phyloP scores from a whole-genome alignment of 306 rosid genomes.

The Rosa rugosa region DNA sequence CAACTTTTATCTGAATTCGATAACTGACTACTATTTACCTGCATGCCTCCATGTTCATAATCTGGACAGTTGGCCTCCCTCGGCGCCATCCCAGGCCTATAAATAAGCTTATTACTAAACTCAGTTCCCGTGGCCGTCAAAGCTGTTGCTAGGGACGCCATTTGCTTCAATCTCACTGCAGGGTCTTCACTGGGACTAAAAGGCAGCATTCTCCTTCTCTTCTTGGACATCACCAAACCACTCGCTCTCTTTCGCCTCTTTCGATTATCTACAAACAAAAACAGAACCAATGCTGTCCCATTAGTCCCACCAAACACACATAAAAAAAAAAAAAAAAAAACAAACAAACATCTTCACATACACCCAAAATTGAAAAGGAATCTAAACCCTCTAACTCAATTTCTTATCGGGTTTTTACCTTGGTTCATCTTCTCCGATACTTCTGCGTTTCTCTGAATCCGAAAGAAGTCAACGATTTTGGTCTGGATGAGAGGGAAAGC shows the following conservation, averaged over 20 bases:
- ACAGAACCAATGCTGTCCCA: neutral
- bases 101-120: constrained; percentile 71
- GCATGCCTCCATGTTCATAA: constrained; percentile 87
- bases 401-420: constrained; percentile 37
- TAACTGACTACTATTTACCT: constrained; percentile 40
- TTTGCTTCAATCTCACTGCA: constrained; percentile 66
- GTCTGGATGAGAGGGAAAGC: constrained; percentile 88
- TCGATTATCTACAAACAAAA: constrained; percentile 39
- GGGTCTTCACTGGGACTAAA: constrained; percentile 63
- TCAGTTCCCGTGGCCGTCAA: constrained; percentile 65
- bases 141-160: constrained; percentile 94
- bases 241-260: constrained; percentile 61
- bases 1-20: neutral
- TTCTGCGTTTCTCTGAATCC: constrained; percentile 51
- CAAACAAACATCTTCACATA: neutral
- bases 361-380: neutral
- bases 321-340: constrained; percentile 3
- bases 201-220: constrained; percentile 62
- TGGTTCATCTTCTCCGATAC: constrained; percentile 18
- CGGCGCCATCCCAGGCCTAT: constrained; percentile 73
- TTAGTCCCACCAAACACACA: neutral
- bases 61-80: constrained; percentile 63
- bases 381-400: neutral
- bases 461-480: constrained; percentile 79
- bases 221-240: constrained; percentile 57